Base-by-base conservation (phyloP, 2,329 filamentous ascomycete genomes). In the Hypoxylon sp. region DNA sequence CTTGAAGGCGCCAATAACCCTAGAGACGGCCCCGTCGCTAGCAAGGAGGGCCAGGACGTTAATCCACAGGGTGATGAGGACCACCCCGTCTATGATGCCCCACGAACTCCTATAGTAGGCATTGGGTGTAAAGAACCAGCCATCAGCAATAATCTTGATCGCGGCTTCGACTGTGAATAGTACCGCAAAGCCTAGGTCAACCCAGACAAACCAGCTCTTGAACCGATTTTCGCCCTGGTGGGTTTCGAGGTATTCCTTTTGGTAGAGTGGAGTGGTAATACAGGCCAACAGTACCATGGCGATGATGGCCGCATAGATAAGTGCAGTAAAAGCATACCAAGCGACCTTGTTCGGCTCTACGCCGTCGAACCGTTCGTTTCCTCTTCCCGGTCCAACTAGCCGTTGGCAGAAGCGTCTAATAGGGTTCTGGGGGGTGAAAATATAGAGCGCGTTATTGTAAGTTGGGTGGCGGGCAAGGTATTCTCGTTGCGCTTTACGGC, bases 201-300 rank as follows among this genome's bases (percentile, higher is more conserved):
- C 91, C 85, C 91, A 98, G 4, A 96, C 90, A 71, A 97, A 98
- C 95, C 96, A 99, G 70, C 94, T 95, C 55, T 81, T 82, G 41
- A 84, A 78, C 56, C 80, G 86, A 70, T 86, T 86, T 1, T 75
- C 70, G 21, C 57, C 29, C 13, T 57, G 15, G 55, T 81, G 75
- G 38, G 74, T 78, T 49, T 84, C 73, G 67, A 93, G 94, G 70
- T 97, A 96, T 66, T 92, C 83, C 72, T 90, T 92, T 72, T 99
- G 95, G 72, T 96, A 99, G 13, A 99, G 79, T 0, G 95, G 95
- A 1, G 95, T 99, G 1, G 93, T 97, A 47, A 98, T 82, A 70
- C 94, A 99, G 24, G 95, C 95, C 48, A 99, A 83, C 40, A 97
- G 77, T n/a, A 99, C 95, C 96, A 99, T 99, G 47, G 92, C 91